These are phyloP conservation scores for Tricholoma flavovirens DNA, from an alignment of 768 basidiomycete species.

Conservation along the genomic window DNA sequence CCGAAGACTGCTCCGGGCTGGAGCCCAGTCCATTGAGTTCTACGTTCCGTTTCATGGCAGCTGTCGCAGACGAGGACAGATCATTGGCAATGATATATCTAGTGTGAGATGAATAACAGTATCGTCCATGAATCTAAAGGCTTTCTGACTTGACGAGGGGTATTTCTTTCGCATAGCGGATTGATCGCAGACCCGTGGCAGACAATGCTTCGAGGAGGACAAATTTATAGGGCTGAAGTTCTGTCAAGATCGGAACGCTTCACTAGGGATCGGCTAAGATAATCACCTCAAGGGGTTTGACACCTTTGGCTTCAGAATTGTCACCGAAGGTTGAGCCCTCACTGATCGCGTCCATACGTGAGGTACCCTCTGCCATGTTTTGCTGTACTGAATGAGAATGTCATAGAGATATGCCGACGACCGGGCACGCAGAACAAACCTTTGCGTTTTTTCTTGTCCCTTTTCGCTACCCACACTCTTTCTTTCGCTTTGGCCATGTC, in stretches of 20 bases:
- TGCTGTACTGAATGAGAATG: not conserved
- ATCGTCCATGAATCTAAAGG: not conserved
- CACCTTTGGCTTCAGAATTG: not conserved
- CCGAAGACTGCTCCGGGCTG: conserved; percentile 13
- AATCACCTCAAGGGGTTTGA: conserved; percentile 15
- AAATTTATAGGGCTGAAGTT: conserved; percentile 48
- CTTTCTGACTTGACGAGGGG: conserved; percentile 72
- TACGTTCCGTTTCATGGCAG: conserved; percentile 83
- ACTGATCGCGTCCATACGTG: not conserved
- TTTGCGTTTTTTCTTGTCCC: conserved; percentile 39
- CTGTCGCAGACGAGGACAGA: conserved; percentile 73
- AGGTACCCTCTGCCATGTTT: conserved; percentile 8
- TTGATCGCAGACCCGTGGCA: conserved; percentile 91
- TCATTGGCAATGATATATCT: conserved; percentile 97
- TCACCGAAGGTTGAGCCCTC: not conserved
- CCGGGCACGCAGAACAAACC: conserved; percentile 27
- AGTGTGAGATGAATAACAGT: conserved; percentile 8
- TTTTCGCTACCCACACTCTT: conserved; percentile 50
- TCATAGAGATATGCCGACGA: not conserved
- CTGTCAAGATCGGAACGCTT: not conserved
- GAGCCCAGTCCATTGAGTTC: conserved; percentile 67
- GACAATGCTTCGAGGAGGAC: conserved; percentile 90
- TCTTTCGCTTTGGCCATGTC: conserved; percentile 58
- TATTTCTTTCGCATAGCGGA: conserved; percentile 97
- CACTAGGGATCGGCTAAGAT: not conserved